phyloP scores from a whole-genome alignment of 192 early-diverging fungal species.

The Geosiphon pyriformis region DNA sequence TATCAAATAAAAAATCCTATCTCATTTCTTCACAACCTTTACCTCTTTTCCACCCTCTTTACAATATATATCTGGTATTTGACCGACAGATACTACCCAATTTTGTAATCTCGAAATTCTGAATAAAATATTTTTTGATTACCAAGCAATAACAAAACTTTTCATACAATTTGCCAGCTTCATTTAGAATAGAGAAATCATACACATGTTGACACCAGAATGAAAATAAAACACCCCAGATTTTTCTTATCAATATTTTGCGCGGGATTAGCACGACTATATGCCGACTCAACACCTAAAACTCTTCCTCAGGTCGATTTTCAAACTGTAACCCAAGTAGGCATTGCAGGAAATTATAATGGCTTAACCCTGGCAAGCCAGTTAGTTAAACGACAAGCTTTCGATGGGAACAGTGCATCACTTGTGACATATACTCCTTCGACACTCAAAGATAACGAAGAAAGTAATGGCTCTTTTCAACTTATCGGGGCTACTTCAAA shows the following conservation, averaged over 20 bases:
- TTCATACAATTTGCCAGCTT: no score
- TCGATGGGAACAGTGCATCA: neutral
- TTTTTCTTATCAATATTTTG: conserved; percentile 7
- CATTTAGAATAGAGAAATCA: no score
- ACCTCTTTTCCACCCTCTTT: no score
- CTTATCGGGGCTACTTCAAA: neutral
- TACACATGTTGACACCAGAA: neutral
- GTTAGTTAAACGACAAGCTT: neutral
- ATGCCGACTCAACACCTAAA: neutral
- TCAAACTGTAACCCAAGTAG: neutral
- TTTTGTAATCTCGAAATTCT: no score
- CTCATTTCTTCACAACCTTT: no score
- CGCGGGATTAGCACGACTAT: neutral
- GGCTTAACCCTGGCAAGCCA: neutral
- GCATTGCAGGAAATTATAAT: conserved; percentile 18
- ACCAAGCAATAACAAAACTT: no score
- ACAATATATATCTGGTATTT: no score
- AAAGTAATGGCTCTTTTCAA: neutral
- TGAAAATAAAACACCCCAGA: neutral
- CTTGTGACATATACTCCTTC: neutral
- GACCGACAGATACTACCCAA: no score
- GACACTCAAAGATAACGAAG: no score
- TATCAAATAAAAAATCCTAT: no score
- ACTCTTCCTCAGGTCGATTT: conserved; percentile 6
- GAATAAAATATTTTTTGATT: no score